Percentiles rank a stretch among this genome's conserved stretches.
phyloP scores from a whole-genome alignment of 208 protist genomes.

The Trypanosoma lewisi region DNA sequence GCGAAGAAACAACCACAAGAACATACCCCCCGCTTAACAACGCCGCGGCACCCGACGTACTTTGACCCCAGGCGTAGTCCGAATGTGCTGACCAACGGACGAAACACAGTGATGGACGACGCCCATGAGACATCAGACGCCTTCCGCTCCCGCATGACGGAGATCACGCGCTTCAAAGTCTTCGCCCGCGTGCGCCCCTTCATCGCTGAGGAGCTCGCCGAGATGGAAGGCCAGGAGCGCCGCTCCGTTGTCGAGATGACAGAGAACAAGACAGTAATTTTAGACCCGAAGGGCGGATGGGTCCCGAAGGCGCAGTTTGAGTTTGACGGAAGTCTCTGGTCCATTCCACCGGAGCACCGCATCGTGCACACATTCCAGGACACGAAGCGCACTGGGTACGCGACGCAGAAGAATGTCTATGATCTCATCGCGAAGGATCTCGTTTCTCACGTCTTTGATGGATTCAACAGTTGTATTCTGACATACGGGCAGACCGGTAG shows the following conservation, averaged over 20 bases:
- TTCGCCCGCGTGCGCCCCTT: conserved; percentile 85
- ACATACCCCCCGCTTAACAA: neutral
- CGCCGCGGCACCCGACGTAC: conserved; percentile 14
- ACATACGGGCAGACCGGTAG: conserved; percentile 93
- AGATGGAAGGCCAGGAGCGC: conserved; percentile 82
- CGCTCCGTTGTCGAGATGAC: conserved; percentile 90
- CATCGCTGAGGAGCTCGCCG: conserved; percentile 83
- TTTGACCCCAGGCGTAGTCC: neutral
- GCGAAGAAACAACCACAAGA: conserved; percentile 4
- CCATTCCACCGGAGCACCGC: conserved; percentile 80
- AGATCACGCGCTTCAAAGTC: conserved; percentile 88
- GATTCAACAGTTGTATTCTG: conserved; percentile 91
- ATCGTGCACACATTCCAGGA: conserved; percentile 86
- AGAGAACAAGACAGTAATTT: conserved; percentile 80
- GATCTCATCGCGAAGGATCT: conserved; percentile 88
- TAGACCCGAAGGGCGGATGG: conserved; percentile 86
- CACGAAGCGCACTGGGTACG: conserved; percentile 65
- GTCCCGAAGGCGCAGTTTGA: conserved; percentile 87
- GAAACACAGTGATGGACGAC: conserved; percentile 40
- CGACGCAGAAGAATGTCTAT: conserved; percentile 89
- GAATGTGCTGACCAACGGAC: conserved; percentile 20
- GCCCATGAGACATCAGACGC: conserved; percentile 63
- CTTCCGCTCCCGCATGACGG: conserved; percentile 75
- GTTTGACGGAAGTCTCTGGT: conserved; percentile 90
- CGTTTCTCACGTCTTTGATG: conserved; percentile 91